A percentile compares a stretch with the other conserved stretches of the same genome.
phyloP scores from a whole-genome alignment of 176 grass and related monocot genomes.

The Carex littledalei region DNA sequence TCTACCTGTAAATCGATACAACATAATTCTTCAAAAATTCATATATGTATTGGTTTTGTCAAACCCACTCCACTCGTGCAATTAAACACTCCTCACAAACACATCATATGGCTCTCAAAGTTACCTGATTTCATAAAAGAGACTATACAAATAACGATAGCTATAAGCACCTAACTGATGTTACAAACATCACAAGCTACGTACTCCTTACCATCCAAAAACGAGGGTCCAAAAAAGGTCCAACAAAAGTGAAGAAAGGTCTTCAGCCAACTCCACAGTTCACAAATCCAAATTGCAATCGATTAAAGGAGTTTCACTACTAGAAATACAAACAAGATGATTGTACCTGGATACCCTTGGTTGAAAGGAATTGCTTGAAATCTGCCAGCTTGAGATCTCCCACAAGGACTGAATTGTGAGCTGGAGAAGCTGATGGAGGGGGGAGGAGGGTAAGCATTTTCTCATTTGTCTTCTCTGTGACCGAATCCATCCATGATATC shows the following conservation, averaged over 20 bases:
- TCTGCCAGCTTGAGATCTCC: constrained; percentile 81
- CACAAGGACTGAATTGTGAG: constrained; percentile 81
- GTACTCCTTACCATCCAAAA: not conserved
- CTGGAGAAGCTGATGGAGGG: constrained; percentile 39
- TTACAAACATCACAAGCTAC: not conserved
- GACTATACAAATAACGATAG: not conserved
- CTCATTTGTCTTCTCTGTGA: constrained; percentile 54
- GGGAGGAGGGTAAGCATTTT: constrained; percentile 68
- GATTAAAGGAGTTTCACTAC: not conserved
- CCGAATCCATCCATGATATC: constrained; percentile 79
- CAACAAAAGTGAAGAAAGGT: not conserved
- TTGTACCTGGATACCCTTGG: constrained; percentile 70
- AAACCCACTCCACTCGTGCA: not conserved
- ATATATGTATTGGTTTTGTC: constrained; percentile 1
- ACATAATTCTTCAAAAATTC: not conserved
- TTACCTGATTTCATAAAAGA: not conserved
- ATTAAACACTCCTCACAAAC: not conserved
- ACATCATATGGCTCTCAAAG: not conserved
- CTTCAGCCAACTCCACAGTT: not conserved
- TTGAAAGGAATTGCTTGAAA: constrained; percentile 90
- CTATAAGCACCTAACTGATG: not conserved
- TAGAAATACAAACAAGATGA: not conserved
- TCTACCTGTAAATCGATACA: constrained; percentile 50
- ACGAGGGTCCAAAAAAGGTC: not conserved
- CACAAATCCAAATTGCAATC: not conserved